Percentiles rank a stretch among this genome's conserved stretches.
phyloP scores from a whole-genome alignment of 805 yeast species.

The Starmerella etchellsii region DNA sequence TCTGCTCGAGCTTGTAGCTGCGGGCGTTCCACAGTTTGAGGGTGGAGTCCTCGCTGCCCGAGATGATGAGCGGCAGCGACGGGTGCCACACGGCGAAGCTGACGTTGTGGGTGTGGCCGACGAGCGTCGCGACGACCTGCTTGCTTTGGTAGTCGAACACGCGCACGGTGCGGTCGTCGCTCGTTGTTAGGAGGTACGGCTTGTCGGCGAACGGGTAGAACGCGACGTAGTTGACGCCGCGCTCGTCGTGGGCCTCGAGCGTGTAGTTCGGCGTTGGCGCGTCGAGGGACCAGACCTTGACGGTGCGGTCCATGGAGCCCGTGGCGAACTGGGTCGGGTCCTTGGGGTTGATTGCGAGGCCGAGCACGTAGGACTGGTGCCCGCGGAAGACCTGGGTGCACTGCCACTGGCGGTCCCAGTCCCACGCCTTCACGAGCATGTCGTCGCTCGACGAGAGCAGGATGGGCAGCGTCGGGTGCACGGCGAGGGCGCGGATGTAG shows the following conservation, averaged over 20 bases:
- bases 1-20: conserved; percentile 85
- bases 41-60: conserved; percentile 95
- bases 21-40: conserved; percentile 89
- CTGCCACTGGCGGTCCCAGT: conserved; percentile 93
- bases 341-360: conserved; percentile 89
- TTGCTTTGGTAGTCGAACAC: conserved; percentile 97
- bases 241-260: conserved; percentile 74
- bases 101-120: conserved; percentile 88
- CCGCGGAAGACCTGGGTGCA: conserved; percentile 87
- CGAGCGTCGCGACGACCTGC: conserved; percentile 83
- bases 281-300: conserved; percentile 92
- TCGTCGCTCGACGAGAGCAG: conserved; percentile 86
- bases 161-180: conserved; percentile 80
- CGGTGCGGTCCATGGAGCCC: conserved; percentile 91
- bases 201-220: conserved; percentile 95
- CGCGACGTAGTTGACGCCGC: conserved; percentile 92
- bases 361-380: conserved; percentile 91
- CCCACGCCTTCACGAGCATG: conserved; percentile 84
- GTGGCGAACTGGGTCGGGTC: conserved; percentile 97
- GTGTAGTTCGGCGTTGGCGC: conserved; percentile 83
- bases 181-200: conserved; percentile 83
- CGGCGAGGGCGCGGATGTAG: conserved; percentile 83
- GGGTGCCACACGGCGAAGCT: conserved; percentile 97
- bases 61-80: conserved; percentile 83
- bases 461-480: conserved; percentile 87